A percentile compares a stretch with the other conserved stretches of the same genome.
phyloP scores from a whole-genome alignment of 108 stramenopile species.

The Asterionellopsis glacialis region DNA sequence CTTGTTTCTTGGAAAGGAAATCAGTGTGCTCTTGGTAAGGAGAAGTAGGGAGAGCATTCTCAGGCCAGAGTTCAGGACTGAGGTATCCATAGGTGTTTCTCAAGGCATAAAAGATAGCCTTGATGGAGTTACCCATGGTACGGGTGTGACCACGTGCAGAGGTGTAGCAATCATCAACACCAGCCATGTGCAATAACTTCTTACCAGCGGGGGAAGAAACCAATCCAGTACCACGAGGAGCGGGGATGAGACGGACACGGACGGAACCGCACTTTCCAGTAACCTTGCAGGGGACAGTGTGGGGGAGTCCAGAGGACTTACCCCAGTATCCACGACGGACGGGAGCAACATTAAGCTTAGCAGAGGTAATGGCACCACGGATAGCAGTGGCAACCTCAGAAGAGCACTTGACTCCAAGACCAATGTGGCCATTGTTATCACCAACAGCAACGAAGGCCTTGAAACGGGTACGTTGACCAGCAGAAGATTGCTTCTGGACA shows the following conservation, averaged over 20 bases:
- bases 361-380: constrained; percentile 97
- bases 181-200: constrained; percentile 99
- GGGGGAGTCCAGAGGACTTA: constrained; percentile 89
- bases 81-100: constrained; percentile 98
- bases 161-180: constrained; percentile 95
- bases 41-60: constrained; percentile 68
- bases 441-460: constrained; percentile 99
- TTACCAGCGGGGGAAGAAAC: constrained; percentile 98
- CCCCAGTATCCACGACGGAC: constrained; percentile 99
- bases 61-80: constrained; percentile 98
- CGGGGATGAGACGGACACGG: constrained; percentile 98
- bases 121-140: constrained; percentile 99
- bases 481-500: constrained; percentile 99
- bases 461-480: constrained; percentile 99
- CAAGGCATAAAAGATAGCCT: constrained; percentile 98
- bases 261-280: constrained; percentile 99
- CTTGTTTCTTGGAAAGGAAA: constrained; percentile 94
- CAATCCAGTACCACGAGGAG: constrained; percentile 99
- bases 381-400: constrained; percentile 99
- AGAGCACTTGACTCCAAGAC: constrained; percentile 98
- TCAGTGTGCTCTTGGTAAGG: constrained; percentile 99
- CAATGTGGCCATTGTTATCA: constrained; percentile 96
- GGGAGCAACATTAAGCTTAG: constrained; percentile 98
- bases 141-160: constrained; percentile 95
- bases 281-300: constrained; percentile 99